phyloP scores from a whole-genome alignment of 352 stramenopile species.

The Globisporangium nodosum region DNA sequence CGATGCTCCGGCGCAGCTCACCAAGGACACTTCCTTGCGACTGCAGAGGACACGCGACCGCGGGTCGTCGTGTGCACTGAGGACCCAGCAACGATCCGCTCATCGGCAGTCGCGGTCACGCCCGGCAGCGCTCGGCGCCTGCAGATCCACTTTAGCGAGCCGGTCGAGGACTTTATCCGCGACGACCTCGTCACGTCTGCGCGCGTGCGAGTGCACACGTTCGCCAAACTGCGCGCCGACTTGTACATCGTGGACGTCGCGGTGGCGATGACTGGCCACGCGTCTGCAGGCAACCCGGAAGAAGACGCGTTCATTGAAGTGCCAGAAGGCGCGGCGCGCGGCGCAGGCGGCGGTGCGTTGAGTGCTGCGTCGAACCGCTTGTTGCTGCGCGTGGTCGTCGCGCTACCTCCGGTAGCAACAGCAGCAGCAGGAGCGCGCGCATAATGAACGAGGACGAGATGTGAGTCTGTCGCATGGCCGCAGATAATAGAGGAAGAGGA shows the following conservation, averaged over 20 bases:
- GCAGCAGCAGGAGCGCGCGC: neutral
- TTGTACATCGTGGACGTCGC: conserved; percentile 27
- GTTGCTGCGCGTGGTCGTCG: neutral
- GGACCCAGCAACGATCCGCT: conserved; percentile 3
- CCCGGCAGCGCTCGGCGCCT: conserved; percentile 13
- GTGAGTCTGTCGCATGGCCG: neutral
- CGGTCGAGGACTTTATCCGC: conserved; percentile 50
- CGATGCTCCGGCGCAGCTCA: too few species aligned
- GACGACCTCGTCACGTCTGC: conserved; percentile 34
- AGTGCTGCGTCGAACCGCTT: conserved; percentile 15
- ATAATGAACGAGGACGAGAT: neutral
- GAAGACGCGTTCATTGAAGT: conserved; percentile 8
- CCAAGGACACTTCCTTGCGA: too few species aligned
- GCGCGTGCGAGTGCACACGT: conserved; percentile 21
- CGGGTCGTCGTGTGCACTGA: conserved; percentile 15
- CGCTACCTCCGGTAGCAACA: neutral
- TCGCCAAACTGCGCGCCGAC: conserved; percentile 38
- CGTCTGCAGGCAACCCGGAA: too few species aligned
- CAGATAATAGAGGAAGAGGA: neutral
- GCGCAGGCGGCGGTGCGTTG: neutral
- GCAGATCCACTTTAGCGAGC: conserved; percentile 71
- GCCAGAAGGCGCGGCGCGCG: conserved; percentile 9
- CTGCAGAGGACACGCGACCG: conserved; percentile 10
- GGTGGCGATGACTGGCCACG: neutral
- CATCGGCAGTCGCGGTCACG: conserved; percentile 5